A percentile compares a stretch with the other conserved stretches of the same genome.
phyloP scores from a whole-genome alignment of 352 stramenopile genomes.

The Globisporangium cederbergense region DNA sequence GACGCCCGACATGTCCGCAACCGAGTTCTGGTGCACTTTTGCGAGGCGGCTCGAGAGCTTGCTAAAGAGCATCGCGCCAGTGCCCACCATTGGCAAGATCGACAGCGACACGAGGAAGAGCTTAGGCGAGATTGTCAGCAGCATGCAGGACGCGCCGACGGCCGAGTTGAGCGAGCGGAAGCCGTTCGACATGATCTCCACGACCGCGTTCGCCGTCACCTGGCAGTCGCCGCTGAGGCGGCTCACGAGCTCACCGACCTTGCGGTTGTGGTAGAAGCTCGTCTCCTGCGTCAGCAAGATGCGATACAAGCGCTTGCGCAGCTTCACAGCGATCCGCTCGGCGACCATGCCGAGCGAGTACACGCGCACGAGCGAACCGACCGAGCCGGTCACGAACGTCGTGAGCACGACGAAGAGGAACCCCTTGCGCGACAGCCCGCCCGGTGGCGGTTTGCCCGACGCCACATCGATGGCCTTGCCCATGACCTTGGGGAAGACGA shows the following conservation, averaged over 20 bases:
- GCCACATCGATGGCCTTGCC: slow-evolving; percentile 85
- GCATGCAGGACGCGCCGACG: slow-evolving; percentile 84
- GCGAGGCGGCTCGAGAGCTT: slow-evolving; percentile 75
- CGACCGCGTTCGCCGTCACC: slow-evolving; percentile 85
- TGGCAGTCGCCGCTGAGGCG: slow-evolving; percentile 86
- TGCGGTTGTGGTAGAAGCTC: slow-evolving; percentile 77
- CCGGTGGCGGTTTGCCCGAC: slow-evolving; percentile 67
- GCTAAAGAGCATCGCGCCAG: slow-evolving; percentile 79
- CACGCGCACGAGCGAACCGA: slow-evolving; percentile 84
- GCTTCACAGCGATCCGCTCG: slow-evolving; percentile 76
- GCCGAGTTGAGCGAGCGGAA: slow-evolving; percentile 89
- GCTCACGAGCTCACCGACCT: slow-evolving; percentile 84
- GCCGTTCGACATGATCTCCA: slow-evolving; percentile 83
- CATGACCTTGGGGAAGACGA: slow-evolving; percentile 88
- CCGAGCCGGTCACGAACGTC: slow-evolving; percentile 80
- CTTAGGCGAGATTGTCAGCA: slow-evolving; percentile 87
- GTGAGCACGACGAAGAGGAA: slow-evolving; percentile 85
- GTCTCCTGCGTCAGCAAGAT: slow-evolving; percentile 80
- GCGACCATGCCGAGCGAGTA: slow-evolving; percentile 89
- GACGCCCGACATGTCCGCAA: slow-evolving; percentile 72
- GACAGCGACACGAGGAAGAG: slow-evolving; percentile 86
- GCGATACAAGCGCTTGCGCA: slow-evolving; percentile 73
- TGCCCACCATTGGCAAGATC: slow-evolving; percentile 76
- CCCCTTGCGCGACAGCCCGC: slow-evolving; percentile 71
- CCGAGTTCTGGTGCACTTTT: slow-evolving; percentile 78